Percentiles rank a stretch among this genome's conserved stretches.
Conservation (phyloP, 2,329 filamentous ascomycete genomes). For the Trichothecium roseum region DNA sequence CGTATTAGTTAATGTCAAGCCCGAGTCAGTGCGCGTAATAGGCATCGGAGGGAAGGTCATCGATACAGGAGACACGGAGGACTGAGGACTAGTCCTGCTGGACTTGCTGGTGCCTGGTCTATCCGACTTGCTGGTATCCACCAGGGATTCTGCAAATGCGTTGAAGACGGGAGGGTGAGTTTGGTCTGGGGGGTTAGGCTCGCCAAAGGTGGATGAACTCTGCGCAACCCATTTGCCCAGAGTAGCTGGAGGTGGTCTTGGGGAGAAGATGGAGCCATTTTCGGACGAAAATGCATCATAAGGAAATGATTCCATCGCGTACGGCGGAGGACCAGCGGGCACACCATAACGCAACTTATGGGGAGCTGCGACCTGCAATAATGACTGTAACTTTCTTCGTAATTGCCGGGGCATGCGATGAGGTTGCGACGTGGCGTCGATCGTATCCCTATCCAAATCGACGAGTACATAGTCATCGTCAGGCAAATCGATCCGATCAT, state of each 20-base stretch:
- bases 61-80: constrained; percentile 66
- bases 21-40: constrained; percentile 84
- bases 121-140: constrained; percentile 56
- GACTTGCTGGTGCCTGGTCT: constrained; percentile 68
- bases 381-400: constrained; percentile 75
- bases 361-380: constrained; percentile 82
- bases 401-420: constrained; percentile 75
- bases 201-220: constrained; percentile 80
- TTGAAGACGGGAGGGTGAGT: constrained; percentile 70
- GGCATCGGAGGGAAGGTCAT: constrained; percentile 67
- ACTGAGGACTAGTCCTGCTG: constrained; percentile 49
- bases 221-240: constrained; percentile 80
- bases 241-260: constrained; percentile 57
- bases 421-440: constrained; percentile 76
- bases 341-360: constrained; percentile 84
- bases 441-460: constrained; percentile 82
- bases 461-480: constrained; percentile 95
- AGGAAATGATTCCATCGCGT: constrained; percentile 87
- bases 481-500: constrained; percentile 75
- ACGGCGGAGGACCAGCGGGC: constrained; percentile 76
- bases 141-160: constrained; percentile 70
- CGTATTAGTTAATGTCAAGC: constrained; percentile 75
- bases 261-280: constrained; percentile 68
- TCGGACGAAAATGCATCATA: constrained; percentile 86
- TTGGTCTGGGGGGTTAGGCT: constrained; percentile 42